A percentile compares a stretch with the other conserved stretches of the same genome.
phyloP scores from a whole-genome alignment of 2,329 filamentous ascomycete genomes.

The Fusarium sp. region DNA sequence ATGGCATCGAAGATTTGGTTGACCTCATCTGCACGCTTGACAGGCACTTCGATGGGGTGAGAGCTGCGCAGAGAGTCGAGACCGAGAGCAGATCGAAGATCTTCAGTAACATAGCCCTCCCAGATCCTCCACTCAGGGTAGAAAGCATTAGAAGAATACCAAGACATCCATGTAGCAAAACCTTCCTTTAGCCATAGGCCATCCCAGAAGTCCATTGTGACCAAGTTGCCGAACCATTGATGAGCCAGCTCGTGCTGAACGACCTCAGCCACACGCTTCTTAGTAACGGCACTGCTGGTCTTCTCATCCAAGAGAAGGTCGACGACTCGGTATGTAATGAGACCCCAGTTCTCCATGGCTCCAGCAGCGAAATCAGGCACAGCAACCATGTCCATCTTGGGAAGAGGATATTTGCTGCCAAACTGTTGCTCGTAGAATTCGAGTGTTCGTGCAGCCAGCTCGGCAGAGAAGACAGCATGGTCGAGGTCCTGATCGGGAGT shows the following conservation, averaged over 20 bases:
- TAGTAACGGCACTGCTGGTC: conserved; percentile 86
- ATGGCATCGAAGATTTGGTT: conserved; percentile 99
- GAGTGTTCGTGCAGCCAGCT: conserved; percentile 88
- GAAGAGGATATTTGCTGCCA: conserved; percentile 74
- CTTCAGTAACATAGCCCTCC: conserved; percentile 94
- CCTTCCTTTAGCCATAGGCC: conserved; percentile 96
- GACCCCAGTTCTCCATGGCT: conserved; percentile 98
- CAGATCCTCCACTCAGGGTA: conserved; percentile 99
- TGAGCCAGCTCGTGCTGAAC: conserved; percentile 97
- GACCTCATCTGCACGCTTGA: conserved; percentile 94
- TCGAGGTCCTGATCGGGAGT: conserved; percentile 91
- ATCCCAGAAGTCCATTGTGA: conserved; percentile 99
- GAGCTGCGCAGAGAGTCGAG: conserved; percentile 93
- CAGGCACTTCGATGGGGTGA: conserved; percentile 95
- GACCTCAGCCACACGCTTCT: conserved; percentile 93
- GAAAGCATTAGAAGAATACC: conserved; percentile 90
- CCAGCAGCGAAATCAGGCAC: conserved; percentile 96
- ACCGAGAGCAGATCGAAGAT: conserved; percentile 85
- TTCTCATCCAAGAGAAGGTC: conserved; percentile 87
- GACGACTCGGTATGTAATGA: conserved; percentile 94
- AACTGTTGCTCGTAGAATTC: conserved; percentile 97
- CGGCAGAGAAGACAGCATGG: conserved; percentile 88
- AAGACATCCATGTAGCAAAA: conserved; percentile 70
- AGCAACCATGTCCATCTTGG: conserved; percentile 66
- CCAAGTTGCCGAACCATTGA: conserved; percentile 98